A percentile compares a stretch with the other conserved stretches of the same genome.
These are phyloP conservation scores for Drechslera avenae DNA, from an alignment of 2,329 filamentous ascomycete genomes.

Conservation along the genomic window DNA sequence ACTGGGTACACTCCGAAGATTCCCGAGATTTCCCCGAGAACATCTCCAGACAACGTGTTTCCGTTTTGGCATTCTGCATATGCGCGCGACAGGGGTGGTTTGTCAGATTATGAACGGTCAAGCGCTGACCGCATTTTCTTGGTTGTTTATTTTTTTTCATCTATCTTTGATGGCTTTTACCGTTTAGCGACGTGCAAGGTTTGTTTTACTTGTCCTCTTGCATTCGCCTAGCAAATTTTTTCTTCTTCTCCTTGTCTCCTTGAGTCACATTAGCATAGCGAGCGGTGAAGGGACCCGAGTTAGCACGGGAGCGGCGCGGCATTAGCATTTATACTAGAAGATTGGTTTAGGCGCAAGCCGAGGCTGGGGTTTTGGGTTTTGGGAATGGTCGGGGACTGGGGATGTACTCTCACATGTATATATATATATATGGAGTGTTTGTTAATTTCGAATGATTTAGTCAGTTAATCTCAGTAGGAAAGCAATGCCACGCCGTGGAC, in stretches of 20 bases:
- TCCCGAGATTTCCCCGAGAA: background rate
- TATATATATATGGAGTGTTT: too few species aligned
- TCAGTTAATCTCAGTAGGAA: too few species aligned
- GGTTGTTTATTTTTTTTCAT: too few species aligned
- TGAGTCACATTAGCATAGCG: background rate
- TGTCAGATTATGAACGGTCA: conserved; percentile 6
- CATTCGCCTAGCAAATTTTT: background rate
- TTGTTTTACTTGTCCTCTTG: background rate
- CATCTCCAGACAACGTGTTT: background rate
- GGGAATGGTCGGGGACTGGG: too few species aligned
- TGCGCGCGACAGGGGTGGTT: too few species aligned
- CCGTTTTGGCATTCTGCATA: background rate
- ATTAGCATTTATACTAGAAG: background rate
- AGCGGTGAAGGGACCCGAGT: too few species aligned
- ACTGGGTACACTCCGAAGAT: background rate
- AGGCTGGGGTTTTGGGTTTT: background rate
- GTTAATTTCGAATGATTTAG: too few species aligned
- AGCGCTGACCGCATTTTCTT: conserved; percentile 13
- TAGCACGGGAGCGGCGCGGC: background rate
- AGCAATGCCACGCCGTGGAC: too few species aligned
- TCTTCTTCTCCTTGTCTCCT: background rate
- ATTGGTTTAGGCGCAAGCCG: background rate
- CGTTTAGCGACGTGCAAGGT: background rate
- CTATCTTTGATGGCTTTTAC: too few species aligned
- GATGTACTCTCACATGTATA: too few species aligned